Percentiles rank a stretch among this genome's conserved stretches.
Evolutionary conservation across 192 early-diverging fungal genomes (phyloP).

Genomic region (Linnemannia exigua): DNA sequence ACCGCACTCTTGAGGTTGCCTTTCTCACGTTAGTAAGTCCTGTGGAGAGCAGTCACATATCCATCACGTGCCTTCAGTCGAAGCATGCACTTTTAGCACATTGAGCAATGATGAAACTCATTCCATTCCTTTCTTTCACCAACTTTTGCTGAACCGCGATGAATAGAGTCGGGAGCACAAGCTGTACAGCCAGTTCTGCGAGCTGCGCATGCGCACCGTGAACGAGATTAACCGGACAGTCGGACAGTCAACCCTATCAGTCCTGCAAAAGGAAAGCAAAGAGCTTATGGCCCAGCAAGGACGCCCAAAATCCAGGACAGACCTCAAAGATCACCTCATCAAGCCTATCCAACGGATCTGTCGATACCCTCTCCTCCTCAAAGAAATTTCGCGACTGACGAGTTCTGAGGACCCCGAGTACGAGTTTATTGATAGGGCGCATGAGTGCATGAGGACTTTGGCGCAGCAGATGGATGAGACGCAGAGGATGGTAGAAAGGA

Average conservation of each 20-base stretch:
- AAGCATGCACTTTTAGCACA: neutral
- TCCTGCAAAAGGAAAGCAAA: conserved; percentile 31
- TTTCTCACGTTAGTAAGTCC: conserved; percentile 18
- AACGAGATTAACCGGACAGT: conserved; percentile 16
- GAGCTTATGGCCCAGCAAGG: conserved; percentile 34
- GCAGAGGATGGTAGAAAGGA: conserved; percentile 39
- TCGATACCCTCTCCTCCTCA: conserved; percentile 88
- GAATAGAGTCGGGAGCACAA: conserved; percentile 14
- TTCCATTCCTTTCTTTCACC: neutral
- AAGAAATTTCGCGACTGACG: conserved; percentile 71
- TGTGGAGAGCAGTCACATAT: neutral
- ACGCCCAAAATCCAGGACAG: conserved; percentile 23
- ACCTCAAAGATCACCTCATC: conserved; percentile 59
- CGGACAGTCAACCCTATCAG: neutral
- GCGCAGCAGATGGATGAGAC: conserved; percentile 61
- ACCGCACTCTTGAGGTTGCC: conserved; percentile 17
- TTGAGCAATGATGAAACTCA: neutral
- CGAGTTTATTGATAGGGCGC: conserved; percentile 28
- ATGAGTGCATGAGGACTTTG: conserved; percentile 53
- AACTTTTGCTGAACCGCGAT: neutral
- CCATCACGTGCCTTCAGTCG: no score
- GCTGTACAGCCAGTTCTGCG: conserved; percentile 29
- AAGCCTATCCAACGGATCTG: conserved; percentile 93
- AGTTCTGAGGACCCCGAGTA: conserved; percentile 53
- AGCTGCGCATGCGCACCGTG: conserved; percentile 36